Conservation (phyloP, 2,329 filamentous ascomycete species). For the Simplicillium sp. region DNA sequence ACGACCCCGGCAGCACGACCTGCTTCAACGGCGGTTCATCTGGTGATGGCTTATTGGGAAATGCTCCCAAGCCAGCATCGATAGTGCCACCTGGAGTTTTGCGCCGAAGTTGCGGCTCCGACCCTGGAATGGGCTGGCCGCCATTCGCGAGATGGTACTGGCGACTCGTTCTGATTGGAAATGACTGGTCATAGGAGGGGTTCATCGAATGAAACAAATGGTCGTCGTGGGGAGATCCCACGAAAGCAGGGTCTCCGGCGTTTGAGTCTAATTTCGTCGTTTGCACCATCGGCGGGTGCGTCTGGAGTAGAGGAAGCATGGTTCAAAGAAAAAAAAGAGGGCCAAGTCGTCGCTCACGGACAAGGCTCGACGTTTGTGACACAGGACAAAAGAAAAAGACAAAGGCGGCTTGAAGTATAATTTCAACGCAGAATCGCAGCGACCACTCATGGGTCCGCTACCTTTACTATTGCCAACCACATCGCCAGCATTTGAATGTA, state of each 20-base stretch:
- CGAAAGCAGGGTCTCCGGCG: constrained; percentile 10
- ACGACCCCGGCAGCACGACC: constrained; percentile 56
- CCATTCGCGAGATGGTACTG: no score
- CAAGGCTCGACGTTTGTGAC: neutral
- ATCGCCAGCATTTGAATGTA: constrained; percentile 2
- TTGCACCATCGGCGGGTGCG: constrained; percentile 40
- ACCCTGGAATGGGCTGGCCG: no score
- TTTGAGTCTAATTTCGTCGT: constrained; percentile 25
- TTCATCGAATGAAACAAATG: neutral
- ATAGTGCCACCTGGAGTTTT: constrained; percentile 95
- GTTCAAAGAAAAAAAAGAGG: constrained; percentile 14
- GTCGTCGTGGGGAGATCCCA: constrained; percentile 11
- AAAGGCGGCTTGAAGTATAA: no score
- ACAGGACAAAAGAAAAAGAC: constrained; percentile 2
- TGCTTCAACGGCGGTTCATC: constrained; percentile 76
- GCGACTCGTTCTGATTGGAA: constrained; percentile 14
- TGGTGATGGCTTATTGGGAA: constrained; percentile 60
- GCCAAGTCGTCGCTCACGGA: constrained; percentile 4
- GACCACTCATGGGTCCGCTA: constrained; percentile 5
- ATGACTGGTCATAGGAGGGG: constrained; percentile 14
- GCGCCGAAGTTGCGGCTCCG: constrained; percentile 72
- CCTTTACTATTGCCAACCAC: constrained; percentile 6
- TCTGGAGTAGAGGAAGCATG: constrained; percentile 44
- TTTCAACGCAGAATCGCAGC: constrained; percentile 3
- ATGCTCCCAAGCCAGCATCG: constrained; percentile 83